Conservation (phyloP, 306 rosid genomes). For the Gastrolobium bilobum region DNA sequence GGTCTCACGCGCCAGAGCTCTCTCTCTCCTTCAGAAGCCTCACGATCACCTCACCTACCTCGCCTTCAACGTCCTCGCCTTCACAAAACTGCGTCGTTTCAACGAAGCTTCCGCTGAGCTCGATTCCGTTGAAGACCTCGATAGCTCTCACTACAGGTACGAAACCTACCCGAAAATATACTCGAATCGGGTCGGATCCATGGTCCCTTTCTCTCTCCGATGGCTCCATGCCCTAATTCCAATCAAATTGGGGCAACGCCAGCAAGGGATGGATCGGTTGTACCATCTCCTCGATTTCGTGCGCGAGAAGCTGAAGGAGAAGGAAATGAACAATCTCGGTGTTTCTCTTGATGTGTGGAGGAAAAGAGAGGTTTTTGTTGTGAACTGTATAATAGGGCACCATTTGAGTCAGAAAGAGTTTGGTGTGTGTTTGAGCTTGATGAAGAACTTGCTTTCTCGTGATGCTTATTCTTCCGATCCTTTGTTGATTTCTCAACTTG, state of each 20-base stretch:
- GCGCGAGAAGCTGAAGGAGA: conserved; percentile 54
- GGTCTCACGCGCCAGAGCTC: conserved; percentile 83
- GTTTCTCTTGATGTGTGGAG: conserved; percentile 64
- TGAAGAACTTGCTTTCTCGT: conserved; percentile 58
- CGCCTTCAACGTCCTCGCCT: conserved; percentile 83
- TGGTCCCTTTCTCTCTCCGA: conserved; percentile 93
- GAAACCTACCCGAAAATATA: conserved; percentile 73
- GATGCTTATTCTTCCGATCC: conserved; percentile 63
- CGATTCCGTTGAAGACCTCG: conserved; percentile 81
- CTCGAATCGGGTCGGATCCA: conserved; percentile 75
- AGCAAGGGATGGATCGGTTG: conserved; percentile 81
- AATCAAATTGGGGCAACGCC: conserved; percentile 76
- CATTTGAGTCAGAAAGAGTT: conserved; percentile 80
- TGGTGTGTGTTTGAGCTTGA: conserved; percentile 68
- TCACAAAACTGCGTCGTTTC: conserved; percentile 87
- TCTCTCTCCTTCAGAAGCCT: conserved; percentile 79
- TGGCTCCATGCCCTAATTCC: conserved; percentile 84
- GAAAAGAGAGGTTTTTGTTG: conserved; percentile 75
- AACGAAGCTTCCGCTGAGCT: conserved; percentile 83
- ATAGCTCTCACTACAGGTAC: conserved; percentile 69
- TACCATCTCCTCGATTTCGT: conserved; percentile 75
- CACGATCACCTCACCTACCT: conserved; percentile 88
- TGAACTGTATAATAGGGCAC: conserved; percentile 74
- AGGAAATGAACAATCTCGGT: conserved; percentile 32
- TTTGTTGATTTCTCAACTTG: conserved; percentile 75